Base-by-base conservation (phyloP, 371 early-diverging fungal species). In the Syncephalis fuscata region DNA sequence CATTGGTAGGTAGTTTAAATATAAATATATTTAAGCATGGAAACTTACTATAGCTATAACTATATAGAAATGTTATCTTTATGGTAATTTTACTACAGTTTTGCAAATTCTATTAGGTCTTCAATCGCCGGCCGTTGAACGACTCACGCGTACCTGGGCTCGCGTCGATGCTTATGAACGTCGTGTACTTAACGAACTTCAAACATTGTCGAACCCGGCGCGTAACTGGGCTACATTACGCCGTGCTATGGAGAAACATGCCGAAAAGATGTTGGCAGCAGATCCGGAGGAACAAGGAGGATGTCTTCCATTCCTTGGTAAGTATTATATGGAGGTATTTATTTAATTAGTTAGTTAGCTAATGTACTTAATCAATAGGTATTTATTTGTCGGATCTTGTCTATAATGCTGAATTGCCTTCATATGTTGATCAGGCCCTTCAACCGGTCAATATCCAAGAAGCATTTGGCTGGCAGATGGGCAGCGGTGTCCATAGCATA, bases 151-250 rank as follows among this genome's bases (percentile, higher is more conserved):
- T 15, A 79, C 80, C 4, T 81, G 82, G 82, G 46, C 60, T 2
- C 57, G 68, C 9, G 74, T 81, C 0, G 54, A 63, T 2, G 52
- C 63, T 9, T 38, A 55, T 5, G 77, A 76, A 44, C 58, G 66
- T 54, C 67, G 61, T 39, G 52, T 63, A 11, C 61, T 79, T 51
- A 67, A 72, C 17, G 70, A 77, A 21, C 62, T 81, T 1, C 63
- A 67, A 1, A 63, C 60, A 21, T 78, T 76, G 43, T 74, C 78
- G 0, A 70, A 73, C 0, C 74, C 78, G 15, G 64, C 66, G 51
- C 62, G 64, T 17, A 81, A 81, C 54, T 81, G 76, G 73, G 70
- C 71, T 39, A 64, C 73, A 25, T 61, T 80, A 10, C 71, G 81
- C 1, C 71, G 71, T 23, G 73, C 66, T 9, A 79, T 78, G 76